Conservation (phyloP, 2,329 filamentous ascomycete genomes). For the Exophiala calicioides region DNA sequence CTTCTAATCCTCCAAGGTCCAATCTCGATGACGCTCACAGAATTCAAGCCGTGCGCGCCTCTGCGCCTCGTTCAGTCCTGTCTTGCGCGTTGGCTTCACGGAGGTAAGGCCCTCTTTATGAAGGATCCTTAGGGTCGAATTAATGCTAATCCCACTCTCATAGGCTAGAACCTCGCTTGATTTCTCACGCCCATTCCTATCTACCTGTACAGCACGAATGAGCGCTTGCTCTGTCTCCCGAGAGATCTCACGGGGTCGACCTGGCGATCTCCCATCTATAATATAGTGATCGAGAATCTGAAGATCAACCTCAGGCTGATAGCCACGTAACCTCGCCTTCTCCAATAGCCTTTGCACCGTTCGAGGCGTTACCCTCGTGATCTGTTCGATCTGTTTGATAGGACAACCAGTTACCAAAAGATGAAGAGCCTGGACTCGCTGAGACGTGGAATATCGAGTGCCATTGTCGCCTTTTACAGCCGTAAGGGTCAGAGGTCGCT, state of each 20-base stretch:
- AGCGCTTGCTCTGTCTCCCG: background rate
- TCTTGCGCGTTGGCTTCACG: background rate
- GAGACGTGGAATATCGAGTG: background rate
- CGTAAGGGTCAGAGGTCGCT: background rate
- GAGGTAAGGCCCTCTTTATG: constrained; percentile 13
- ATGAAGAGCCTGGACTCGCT: constrained; percentile 3
- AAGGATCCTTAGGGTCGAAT: constrained; percentile 11
- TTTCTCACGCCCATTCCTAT: constrained; percentile 21
- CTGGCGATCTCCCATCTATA: constrained; percentile 5
- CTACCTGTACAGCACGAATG: constrained; percentile 4
- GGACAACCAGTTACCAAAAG: background rate
- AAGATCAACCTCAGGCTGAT: constrained; percentile 6
- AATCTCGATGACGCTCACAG: background rate
- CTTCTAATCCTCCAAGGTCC: background rate
- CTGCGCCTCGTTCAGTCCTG: background rate
- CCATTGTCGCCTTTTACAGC: background rate
- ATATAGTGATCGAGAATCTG: constrained; percentile 19
- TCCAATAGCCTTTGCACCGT: constrained; percentile 30
- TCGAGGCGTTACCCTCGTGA: background rate
- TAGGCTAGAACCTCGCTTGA: constrained; percentile 20
- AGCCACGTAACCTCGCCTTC: constrained; percentile 14
- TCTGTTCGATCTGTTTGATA: background rate
- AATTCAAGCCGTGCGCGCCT: background rate
- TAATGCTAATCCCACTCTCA: constrained; percentile 9
- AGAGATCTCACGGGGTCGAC: constrained; percentile 5